Conservation (phyloP, 2,329 filamentous ascomycete genomes). For the Colletotrichum magnum region DNA sequence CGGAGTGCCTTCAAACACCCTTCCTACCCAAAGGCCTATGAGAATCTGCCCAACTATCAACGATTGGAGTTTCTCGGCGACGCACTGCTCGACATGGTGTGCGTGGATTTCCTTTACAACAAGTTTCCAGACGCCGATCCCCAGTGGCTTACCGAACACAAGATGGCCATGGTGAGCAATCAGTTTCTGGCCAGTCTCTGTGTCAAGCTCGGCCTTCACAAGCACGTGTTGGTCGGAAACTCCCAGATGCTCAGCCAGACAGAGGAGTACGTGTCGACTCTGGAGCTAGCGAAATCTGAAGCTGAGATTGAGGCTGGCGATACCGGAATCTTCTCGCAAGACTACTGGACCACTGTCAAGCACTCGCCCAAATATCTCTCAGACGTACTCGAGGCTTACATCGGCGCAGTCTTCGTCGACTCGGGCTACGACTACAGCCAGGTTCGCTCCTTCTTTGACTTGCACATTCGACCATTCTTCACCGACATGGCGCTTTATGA, state of each 20-base stretch:
- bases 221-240: constrained; percentile 74
- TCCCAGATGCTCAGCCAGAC: constrained; percentile 61
- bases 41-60: constrained; percentile 89
- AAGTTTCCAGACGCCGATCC: constrained; percentile 85
- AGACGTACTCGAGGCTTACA: constrained; percentile 89
- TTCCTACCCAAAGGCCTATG: constrained; percentile 81
- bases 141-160: constrained; percentile 98
- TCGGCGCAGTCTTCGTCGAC: constrained; percentile 94
- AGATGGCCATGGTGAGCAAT: constrained; percentile 99
- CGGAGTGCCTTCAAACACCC: constrained; percentile 91
- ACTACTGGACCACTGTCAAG: constrained; percentile 78
- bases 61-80: constrained; percentile 94
- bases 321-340: constrained; percentile 60
- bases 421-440: constrained; percentile 81
- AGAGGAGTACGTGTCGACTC: constrained; percentile 68
- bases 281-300: constrained; percentile 64
- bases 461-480: constrained; percentile 83
- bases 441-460: constrained; percentile 84
- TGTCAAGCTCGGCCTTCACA: constrained; percentile 83
- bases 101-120: constrained; percentile 86
- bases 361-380: constrained; percentile 82
- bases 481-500: constrained; percentile 90
- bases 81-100: constrained; percentile 87
- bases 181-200: constrained; percentile 89
- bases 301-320: constrained; percentile 51